A percentile compares a stretch with the other conserved stretches of the same genome.
These are phyloP conservation scores for Gynochthodes officinalis DNA, from an alignment of 257 asterid species.

Conservation along the genomic window DNA sequence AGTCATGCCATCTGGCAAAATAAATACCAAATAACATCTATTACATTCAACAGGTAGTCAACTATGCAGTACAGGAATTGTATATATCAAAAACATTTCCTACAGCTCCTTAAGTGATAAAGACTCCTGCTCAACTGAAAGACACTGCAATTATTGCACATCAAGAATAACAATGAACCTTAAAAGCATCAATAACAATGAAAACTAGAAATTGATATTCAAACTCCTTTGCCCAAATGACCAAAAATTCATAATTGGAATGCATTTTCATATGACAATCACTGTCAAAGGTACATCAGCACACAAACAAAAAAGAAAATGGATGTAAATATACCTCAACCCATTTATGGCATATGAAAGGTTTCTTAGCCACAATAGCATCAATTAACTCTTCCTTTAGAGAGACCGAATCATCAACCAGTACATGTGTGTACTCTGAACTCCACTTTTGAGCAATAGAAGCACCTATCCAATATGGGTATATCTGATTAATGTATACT, in stretches of 20 bases:
- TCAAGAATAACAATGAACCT: neutral
- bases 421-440: slow-evolving; percentile 69
- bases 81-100: neutral
- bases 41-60: slow-evolving; percentile 5
- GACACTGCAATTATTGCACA: neutral
- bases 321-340: slow-evolving; percentile 53
- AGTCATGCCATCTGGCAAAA: neutral
- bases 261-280: neutral
- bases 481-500: neutral
- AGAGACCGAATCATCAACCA: slow-evolving; percentile 55
- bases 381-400: slow-evolving; percentile 54
- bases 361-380: slow-evolving; percentile 59
- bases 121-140: neutral
- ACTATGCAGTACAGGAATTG: neutral
- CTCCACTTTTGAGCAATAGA: slow-evolving; percentile 55
- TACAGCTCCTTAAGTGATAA: neutral
- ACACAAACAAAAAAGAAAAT: neutral
- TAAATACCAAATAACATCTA: neutral
- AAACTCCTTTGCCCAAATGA: neutral
- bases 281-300: neutral
- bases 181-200: neutral
- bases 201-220: neutral
- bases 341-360: slow-evolving; percentile 59
- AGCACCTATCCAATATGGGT: slow-evolving; percentile 50
- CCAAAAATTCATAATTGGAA: neutral